Evolutionary conservation across 192 early-diverging fungal species (phyloP).

Genomic region (Backusella parvicylindrica): DNA sequence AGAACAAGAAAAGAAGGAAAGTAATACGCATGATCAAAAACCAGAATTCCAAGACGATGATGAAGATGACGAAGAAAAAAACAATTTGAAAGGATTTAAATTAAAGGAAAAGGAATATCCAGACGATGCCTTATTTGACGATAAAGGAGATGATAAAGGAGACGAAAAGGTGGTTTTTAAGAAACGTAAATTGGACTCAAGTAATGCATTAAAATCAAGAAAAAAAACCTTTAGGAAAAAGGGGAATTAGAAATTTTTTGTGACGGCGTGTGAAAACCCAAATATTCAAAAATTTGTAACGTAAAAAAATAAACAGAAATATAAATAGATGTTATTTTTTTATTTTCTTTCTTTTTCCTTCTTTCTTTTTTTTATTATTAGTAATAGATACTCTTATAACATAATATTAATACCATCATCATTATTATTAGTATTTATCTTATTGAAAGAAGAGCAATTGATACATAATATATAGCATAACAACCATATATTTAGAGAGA

Average conservation of each 20-base stretch:
- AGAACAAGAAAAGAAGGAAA: neutral
- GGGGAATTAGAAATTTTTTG: neutral
- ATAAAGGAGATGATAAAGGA: slow-evolving; percentile 10
- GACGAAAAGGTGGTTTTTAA: slow-evolving; percentile 36
- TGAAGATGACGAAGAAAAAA: slow-evolving; percentile 38
- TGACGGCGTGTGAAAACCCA: slow-evolving; percentile 1
- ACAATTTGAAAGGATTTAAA: slow-evolving; percentile 46
- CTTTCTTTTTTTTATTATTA: neutral
- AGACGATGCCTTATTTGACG: neutral
- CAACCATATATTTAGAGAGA: neutral
- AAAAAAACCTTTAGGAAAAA: slow-evolving; percentile 7
- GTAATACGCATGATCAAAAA: neutral
- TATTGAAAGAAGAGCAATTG: neutral
- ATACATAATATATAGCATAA: neutral
- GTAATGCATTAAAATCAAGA: neutral
- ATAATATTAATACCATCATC: neutral
- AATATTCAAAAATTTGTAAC: neutral
- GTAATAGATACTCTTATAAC: neutral
- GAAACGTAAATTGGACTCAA: slow-evolving; percentile 40
- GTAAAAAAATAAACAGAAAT: neutral
- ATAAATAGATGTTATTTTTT: neutral
- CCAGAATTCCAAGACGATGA: slow-evolving; percentile 42
- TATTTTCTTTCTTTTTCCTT: neutral
- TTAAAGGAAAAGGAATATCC: slow-evolving; percentile 51
- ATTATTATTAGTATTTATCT: neutral